Base-by-base conservation (phyloP, 805 yeast species). In the Ogataea nakhonphanomensis region DNA sequence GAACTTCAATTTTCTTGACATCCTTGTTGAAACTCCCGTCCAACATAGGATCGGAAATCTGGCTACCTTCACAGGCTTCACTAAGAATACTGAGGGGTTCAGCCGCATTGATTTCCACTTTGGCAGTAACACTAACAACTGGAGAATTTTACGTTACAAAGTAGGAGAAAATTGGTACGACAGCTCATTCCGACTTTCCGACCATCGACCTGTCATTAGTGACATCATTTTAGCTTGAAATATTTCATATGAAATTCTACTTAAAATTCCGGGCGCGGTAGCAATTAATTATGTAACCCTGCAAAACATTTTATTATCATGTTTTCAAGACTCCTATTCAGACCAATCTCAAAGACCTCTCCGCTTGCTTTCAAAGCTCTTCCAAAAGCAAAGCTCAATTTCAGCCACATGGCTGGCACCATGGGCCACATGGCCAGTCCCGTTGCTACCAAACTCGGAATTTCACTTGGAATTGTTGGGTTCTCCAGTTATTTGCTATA, bases 191-290 rank as follows among this genome's bases (percentile, higher is more conserved):
- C 62, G 60, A 40, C 54, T 64, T 35, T 70, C 76, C 34, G 79
- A 74, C 51, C 78, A 73, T 45, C 56, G 78, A 36, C 77, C 78
- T 0, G 58, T 73, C 4, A 48, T 62, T 8, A 57, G 61, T 10
- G 72, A 68, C 40, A 35, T 63, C 14, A 5, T 35, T 27, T 17
- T 34, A 10, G 20, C 11, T 10, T 35, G 7, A n/a, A 27, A 22
- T 21, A 20, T 25, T 10, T 20, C 20, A 26, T 25, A n/a, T 25
- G 6, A n/a, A 31, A 26, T 24, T 25, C 25, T 33, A 25, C 4
- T 7, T 10, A 25, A 25, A 25, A 25, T 21, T 28, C 33, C 33
- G 29, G 37, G 41, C 40, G 41, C 43, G 43, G 43, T 39, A 39
- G 43, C 43, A 39, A 39, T 34, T 39, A 26, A 26, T 29, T 30